Conservation (phyloP, 257 asterid species). For the Gynochthodes officinalis region DNA sequence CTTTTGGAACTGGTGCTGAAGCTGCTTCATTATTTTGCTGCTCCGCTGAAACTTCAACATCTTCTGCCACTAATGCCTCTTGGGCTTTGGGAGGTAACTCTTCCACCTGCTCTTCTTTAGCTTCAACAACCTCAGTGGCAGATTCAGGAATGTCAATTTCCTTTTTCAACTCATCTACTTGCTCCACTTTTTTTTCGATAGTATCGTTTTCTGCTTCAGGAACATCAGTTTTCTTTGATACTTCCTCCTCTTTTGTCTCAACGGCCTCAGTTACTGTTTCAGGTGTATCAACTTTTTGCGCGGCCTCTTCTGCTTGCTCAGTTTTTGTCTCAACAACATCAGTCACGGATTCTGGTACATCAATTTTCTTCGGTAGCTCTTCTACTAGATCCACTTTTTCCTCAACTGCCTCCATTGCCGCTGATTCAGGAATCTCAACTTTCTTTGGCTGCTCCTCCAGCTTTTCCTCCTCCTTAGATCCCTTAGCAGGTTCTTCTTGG, state of each 20-base stretch:
- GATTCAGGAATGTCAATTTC: constrained; percentile 26
- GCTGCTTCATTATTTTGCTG: constrained; percentile 20
- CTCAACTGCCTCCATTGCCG: constrained; percentile 28
- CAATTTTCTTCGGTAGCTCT: constrained; percentile 21
- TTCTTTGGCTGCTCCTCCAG: constrained; percentile 22
- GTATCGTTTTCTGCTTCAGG: constrained; percentile 19
- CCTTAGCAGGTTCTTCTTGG: constrained; percentile 21
- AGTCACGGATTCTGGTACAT: constrained; percentile 21
- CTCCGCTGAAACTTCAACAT: constrained; percentile 26
- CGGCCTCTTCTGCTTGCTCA: constrained; percentile 25
- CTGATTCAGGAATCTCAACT: constrained; percentile 25
- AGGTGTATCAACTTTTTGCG: constrained; percentile 21
- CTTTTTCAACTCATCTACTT: constrained; percentile 23
- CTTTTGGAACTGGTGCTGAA: constrained; percentile 26
- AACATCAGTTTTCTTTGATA: constrained; percentile 17
- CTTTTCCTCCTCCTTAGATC: constrained; percentile 19
- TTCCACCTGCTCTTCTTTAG: constrained; percentile 22
- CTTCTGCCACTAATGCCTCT: constrained; percentile 23
- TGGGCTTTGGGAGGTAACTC: constrained; percentile 26
- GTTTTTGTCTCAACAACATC: constrained; percentile 25
- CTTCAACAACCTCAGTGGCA: constrained; percentile 25
- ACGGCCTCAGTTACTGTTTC: constrained; percentile 23
- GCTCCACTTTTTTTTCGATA: constrained; percentile 20
- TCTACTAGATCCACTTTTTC: constrained; percentile 26
- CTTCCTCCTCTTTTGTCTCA: constrained; percentile 20